These are phyloP conservation scores for Stephania cephalantha DNA, from an alignment of 164 flowering plant species.

Conservation along the genomic window DNA sequence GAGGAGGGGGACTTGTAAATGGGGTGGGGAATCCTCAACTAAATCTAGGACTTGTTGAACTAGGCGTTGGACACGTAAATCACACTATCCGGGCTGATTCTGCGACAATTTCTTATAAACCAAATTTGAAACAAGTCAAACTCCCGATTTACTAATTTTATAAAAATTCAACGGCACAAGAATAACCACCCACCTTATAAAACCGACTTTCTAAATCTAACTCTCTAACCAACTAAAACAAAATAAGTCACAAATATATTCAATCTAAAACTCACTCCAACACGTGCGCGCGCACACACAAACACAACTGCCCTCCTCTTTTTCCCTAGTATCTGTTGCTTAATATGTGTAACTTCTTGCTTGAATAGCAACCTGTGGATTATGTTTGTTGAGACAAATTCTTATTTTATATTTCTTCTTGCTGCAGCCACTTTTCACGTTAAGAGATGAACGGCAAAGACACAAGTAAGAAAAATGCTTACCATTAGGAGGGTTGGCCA, in stretches of 20 bases:
- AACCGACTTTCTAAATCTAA: not conserved
- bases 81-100: too few species aligned
- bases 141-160: too few species aligned
- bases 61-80: too few species aligned
- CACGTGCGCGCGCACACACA: not conserved
- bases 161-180: too few species aligned
- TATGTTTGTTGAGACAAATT: not conserved
- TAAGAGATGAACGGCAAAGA: not conserved
- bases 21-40: too few species aligned
- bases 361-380: not conserved
- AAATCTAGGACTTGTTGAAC: too few species aligned
- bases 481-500: slow-evolving; percentile 7
- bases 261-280: too few species aligned
- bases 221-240: not conserved
- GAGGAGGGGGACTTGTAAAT: too few species aligned
- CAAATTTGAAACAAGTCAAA: too few species aligned
- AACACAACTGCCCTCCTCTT: not conserved
- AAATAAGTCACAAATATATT: too few species aligned
- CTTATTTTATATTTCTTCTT: slow-evolving; percentile 5
- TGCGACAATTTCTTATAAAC: too few species aligned
- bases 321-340: slow-evolving; percentile 20
- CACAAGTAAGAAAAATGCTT: slow-evolving; percentile 9
- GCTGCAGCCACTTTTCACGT: not conserved
- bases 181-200: too few species aligned
- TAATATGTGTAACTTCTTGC: not conserved